Conservation (phyloP, 441 rosid genomes). For the Euphorbia celastroides region DNA sequence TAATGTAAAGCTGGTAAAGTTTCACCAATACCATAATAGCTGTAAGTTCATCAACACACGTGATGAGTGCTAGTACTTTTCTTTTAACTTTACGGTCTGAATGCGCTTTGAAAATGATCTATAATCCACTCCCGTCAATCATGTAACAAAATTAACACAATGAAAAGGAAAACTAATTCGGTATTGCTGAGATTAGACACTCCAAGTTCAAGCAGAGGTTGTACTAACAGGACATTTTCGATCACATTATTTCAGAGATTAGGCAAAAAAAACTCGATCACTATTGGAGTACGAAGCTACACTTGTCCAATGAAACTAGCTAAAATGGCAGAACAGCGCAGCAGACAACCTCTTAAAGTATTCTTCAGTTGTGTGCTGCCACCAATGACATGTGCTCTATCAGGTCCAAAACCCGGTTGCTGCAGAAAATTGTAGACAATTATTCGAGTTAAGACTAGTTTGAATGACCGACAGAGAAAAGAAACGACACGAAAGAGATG, state of each 20-base stretch:
- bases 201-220: background rate
- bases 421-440: slow-evolving; percentile 24
- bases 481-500: background rate
- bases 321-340: background rate
- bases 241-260: slow-evolving; percentile 10
- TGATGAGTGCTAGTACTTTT: too few species aligned
- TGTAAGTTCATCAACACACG: background rate
- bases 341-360: background rate
- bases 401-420: slow-evolving; percentile 97
- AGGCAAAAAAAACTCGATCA: background rate
- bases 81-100: too few species aligned
- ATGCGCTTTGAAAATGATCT: background rate
- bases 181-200: background rate
- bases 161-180: background rate
- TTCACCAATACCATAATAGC: background rate
- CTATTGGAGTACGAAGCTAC: too few species aligned
- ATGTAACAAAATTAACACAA: background rate
- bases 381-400: slow-evolving; percentile 96
- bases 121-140: background rate
- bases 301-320: too few species aligned
- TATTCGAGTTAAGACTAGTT: background rate
- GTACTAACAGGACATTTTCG: background rate
- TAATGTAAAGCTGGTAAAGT: background rate
- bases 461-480: background rate
- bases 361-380: slow-evolving; percentile 44